Evolutionary conservation across 768 basidiomycete species (phyloP).

Genomic region (Roridomyces roridus): DNA sequence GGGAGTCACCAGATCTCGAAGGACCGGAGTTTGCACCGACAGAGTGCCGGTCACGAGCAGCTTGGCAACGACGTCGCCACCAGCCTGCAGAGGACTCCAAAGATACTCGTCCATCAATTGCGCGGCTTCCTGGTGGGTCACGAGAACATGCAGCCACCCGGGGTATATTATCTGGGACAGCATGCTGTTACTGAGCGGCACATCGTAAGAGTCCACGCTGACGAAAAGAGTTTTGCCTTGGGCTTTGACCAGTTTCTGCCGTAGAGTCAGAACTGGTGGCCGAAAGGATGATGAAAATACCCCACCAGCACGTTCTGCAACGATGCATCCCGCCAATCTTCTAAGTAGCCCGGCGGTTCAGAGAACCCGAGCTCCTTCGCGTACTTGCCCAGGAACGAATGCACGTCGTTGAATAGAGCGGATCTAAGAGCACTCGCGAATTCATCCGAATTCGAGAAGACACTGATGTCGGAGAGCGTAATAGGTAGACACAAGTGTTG

Average conservation of each 20-base stretch:
- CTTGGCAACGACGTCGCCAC: constrained; percentile 12
- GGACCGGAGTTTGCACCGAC: not conserved
- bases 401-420: not conserved
- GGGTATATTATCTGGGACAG: not conserved
- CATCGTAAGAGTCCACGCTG: constrained; percentile 9
- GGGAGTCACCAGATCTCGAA: not conserved
- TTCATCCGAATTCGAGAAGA: not conserved
- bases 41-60: constrained; percentile 14
- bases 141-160: not conserved
- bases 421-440: not conserved
- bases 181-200: not conserved
- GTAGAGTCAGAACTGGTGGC: not conserved
- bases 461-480: not conserved
- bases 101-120: not conserved
- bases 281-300: too few species aligned
- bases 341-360: not conserved
- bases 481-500: not conserved
- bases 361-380: not conserved
- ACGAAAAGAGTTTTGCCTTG: constrained; percentile 11
- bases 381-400: not conserved
- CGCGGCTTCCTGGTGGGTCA: not conserved
- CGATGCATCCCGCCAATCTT: too few species aligned
- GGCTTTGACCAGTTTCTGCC: not conserved
- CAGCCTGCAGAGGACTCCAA: constrained; percentile 5
- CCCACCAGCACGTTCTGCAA: too few species aligned